Conservation (phyloP, 306 rosid species). For the Prunus kanzakura region DNA sequence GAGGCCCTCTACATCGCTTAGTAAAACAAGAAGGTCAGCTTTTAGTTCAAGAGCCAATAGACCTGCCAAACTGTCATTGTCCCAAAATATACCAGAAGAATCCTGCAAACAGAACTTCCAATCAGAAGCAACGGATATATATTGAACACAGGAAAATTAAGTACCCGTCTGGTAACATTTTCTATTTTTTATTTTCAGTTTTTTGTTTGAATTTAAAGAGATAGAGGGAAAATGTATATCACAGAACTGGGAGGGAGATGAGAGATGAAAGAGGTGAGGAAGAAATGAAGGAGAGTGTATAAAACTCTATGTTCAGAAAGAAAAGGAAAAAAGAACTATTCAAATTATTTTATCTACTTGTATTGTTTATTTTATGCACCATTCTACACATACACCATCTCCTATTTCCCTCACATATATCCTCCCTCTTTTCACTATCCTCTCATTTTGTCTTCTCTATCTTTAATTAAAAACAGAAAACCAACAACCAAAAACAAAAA, state of each 20-base stretch:
- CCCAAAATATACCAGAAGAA: conserved; percentile 91
- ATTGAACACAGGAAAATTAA: conserved; percentile 6
- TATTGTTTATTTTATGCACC: neutral
- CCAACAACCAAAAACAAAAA: neutral
- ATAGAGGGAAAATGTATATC: neutral
- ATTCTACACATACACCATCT: neutral
- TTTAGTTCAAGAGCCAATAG: conserved; percentile 74
- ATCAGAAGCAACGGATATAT: conserved; percentile 25
- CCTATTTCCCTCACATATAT: neutral
- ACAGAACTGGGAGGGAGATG: neutral
- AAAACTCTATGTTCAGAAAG: neutral
- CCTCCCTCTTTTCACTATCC: neutral
- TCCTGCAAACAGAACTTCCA: conserved; percentile 54
- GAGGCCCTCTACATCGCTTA: conserved; percentile 95
- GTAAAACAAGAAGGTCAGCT: conserved; percentile 77
- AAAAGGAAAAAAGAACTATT: neutral
- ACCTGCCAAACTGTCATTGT: conserved; percentile 88
- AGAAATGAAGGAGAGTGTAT: neutral
- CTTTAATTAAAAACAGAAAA: neutral
- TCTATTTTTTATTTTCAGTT: neutral
- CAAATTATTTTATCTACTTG: neutral
- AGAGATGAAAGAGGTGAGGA: neutral
- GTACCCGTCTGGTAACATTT: conserved; percentile 3
- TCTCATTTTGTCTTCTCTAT: neutral
- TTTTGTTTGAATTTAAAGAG: neutral